A percentile compares a stretch with the other conserved stretches of the same genome.
Conservation (phyloP, 2,329 filamentous ascomycete genomes). For the Pseudogymnoascus sp. region DNA sequence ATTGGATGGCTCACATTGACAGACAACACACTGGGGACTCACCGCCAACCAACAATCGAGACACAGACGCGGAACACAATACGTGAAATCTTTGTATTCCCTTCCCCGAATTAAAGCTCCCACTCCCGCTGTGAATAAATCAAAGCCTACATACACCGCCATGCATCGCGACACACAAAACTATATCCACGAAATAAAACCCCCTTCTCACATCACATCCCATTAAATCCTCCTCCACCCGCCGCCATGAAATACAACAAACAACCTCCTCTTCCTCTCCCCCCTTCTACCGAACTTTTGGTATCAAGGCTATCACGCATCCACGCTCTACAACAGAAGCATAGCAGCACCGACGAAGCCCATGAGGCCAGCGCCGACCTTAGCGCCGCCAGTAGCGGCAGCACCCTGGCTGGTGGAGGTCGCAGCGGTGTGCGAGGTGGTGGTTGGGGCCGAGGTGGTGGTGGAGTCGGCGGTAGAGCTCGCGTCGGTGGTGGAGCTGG, state of each 20-base stretch:
- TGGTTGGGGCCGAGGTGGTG: background rate
- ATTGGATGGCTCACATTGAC: background rate
- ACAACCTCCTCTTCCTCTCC: background rate
- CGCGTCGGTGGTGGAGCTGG: background rate
- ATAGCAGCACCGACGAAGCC: conserved; percentile 7
- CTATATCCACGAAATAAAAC: background rate
- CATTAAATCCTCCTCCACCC: background rate
- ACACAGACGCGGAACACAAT: background rate
- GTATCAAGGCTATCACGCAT: background rate
- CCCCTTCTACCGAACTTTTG: background rate
- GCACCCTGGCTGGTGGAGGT: background rate
- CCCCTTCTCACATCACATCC: background rate
- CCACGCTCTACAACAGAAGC: background rate
- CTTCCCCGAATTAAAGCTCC: background rate
- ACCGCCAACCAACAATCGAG: background rate
- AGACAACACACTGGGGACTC: background rate
- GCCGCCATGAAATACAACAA: background rate
- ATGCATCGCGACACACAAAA: background rate
- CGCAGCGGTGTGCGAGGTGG: background rate
- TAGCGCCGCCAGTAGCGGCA: background rate
- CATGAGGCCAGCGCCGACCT: background rate
- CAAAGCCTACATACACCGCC: conserved; percentile 1
- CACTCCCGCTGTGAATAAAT: background rate
- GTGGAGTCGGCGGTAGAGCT: background rate
- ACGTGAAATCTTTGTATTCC: background rate